Evolutionary conservation across 2,329 filamentous ascomycete species (phyloP).

Genomic region (Ophidiomyces ophidiicola): DNA sequence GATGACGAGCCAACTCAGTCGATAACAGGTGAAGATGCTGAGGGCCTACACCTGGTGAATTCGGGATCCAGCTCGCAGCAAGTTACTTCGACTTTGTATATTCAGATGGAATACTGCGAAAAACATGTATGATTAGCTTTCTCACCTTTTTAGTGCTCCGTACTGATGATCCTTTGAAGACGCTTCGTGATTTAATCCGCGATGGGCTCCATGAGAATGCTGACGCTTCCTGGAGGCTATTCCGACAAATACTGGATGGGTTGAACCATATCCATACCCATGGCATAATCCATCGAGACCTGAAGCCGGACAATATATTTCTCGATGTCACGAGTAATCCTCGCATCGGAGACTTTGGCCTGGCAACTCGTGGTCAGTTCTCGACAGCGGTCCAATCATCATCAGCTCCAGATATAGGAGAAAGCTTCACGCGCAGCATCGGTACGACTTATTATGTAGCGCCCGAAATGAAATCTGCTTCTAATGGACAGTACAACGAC

Average conservation of each 20-base stretch:
- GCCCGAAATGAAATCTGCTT: conserved; percentile 70
- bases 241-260: conserved; percentile 83
- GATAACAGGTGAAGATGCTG: conserved; percentile 21
- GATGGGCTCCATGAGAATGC: conserved; percentile 60
- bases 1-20: conserved; percentile 9
- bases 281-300: conserved; percentile 86
- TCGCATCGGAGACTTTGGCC: conserved; percentile 90
- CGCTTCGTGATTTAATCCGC: conserved; percentile 74
- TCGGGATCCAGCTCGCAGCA: conserved; percentile 41
- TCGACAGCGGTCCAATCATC: conserved; percentile 31
- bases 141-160: background rate
- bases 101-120: conserved; percentile 98
- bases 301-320: conserved; percentile 97
- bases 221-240: conserved; percentile 76
- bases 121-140: conserved; percentile 47
- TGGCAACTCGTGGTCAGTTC: conserved; percentile 74
- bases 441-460: conserved; percentile 85
- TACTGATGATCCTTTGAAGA: conserved; percentile 35
- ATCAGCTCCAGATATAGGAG: conserved; percentile 26
- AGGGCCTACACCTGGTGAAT: conserved; percentile 31
- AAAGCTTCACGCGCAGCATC: conserved; percentile 42
- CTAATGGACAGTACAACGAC: conserved; percentile 67
- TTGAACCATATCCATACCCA: conserved; percentile 78
- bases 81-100: conserved; percentile 69
- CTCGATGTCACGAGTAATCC: conserved; percentile 83